A percentile compares a stretch with the other conserved stretches of the same genome.
These are phyloP conservation scores for Thielaviopsis euricoi DNA, from an alignment of 2,329 filamentous ascomycete species.

Conservation along the genomic window DNA sequence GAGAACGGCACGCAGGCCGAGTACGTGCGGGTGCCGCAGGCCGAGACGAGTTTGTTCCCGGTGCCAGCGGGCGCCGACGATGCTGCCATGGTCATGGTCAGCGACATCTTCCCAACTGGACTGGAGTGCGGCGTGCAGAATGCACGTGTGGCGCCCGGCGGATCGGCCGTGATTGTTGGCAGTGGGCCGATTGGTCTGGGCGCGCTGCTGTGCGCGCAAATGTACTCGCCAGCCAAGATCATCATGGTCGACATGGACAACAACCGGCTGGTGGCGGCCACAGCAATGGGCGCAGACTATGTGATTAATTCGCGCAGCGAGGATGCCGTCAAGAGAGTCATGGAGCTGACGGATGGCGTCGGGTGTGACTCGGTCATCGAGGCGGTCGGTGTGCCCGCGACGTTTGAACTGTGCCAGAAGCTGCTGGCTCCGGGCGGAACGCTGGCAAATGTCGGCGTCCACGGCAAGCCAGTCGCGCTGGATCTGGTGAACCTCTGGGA, in stretches of 20 bases:
- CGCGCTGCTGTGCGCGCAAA: constrained; percentile 33
- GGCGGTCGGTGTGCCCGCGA: constrained; percentile 36
- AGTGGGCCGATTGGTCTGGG: constrained; percentile 40
- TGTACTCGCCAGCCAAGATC: constrained; percentile 35
- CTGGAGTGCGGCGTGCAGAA: constrained; percentile 37
- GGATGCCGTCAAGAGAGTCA: constrained; percentile 23
- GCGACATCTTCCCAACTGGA: constrained; percentile 40
- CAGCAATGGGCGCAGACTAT: constrained; percentile 30
- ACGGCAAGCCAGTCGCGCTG: constrained; percentile 34
- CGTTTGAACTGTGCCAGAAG: constrained; percentile 35
- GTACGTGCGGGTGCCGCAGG: constrained; percentile 35
- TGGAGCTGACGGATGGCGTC: constrained; percentile 29
- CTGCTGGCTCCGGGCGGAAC: constrained; percentile 35
- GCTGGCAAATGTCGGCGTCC: constrained; percentile 42
- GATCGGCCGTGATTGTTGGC: constrained; percentile 36
- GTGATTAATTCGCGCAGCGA: constrained; percentile 23
- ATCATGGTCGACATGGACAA: constrained; percentile 35
- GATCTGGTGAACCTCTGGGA: constrained; percentile 38
- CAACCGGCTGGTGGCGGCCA: constrained; percentile 29
- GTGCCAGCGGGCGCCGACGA: constrained; percentile 27
- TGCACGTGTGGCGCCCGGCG: constrained; percentile 33
- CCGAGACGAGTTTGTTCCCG: constrained; percentile 29
- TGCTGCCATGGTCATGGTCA: constrained; percentile 30
- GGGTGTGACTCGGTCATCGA: constrained; percentile 43
- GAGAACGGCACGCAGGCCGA: constrained; percentile 40